Conservation (phyloP, 2,329 filamentous ascomycete genomes). For the Colletotrichum endophyticum region DNA sequence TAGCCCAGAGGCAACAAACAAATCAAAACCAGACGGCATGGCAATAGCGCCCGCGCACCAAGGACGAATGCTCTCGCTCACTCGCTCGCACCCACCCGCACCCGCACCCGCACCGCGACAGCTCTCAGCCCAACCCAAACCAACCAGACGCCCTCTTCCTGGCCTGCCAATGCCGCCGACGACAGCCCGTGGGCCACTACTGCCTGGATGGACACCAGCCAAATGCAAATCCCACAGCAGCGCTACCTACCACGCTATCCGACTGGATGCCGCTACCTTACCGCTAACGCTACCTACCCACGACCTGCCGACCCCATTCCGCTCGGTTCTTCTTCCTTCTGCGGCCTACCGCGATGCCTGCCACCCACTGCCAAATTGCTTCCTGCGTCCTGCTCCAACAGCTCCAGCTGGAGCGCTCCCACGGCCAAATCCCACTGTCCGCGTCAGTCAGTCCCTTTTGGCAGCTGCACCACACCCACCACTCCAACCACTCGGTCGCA, state of each 20-base stretch:
- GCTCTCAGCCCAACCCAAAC: neutral
- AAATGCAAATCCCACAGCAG: constrained; percentile 14
- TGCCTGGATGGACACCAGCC: neutral
- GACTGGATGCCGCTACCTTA: constrained; percentile 6
- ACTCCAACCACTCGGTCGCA: constrained; percentile 6
- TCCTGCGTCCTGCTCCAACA: neutral
- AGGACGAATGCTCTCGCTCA: neutral
- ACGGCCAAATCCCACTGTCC: neutral
- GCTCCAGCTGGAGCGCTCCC: neutral
- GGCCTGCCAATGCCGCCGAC: neutral
- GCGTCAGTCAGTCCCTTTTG: neutral
- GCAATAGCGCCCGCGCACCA: neutral
- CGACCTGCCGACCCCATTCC: constrained; percentile 9
- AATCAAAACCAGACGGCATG: neutral
- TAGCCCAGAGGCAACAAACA: neutral
- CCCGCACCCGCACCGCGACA: neutral
- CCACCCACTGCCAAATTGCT: neutral
- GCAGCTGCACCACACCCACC: constrained; percentile 1
- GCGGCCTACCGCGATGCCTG: neutral
- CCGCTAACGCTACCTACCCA: constrained; percentile 6
- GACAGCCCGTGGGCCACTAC: constrained; percentile 4
- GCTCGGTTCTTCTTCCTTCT: constrained; percentile 8
- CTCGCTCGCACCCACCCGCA: neutral
- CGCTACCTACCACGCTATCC: constrained; percentile 4
- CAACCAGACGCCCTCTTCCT: neutral